A percentile compares a stretch with the other conserved stretches of the same genome.
Conservation (phyloP, 768 basidiomycete genomes). For the Termitomyces sp. region DNA sequence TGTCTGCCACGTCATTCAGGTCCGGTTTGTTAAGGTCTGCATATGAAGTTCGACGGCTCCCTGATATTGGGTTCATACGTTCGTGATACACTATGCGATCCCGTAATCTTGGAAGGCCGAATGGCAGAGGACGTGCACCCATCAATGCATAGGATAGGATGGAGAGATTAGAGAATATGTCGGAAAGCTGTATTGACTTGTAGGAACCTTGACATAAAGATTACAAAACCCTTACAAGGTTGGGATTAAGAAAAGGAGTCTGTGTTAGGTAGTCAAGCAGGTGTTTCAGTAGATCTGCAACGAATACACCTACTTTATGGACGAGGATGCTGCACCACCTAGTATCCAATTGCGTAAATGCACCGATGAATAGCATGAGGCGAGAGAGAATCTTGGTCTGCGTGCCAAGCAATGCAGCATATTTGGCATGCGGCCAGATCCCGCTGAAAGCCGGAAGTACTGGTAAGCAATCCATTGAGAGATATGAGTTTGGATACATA, state of each 20-base stretch:
- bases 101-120: slow-evolving; percentile 33
- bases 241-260: slow-evolving; percentile 43
- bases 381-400: slow-evolving; percentile 29
- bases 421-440: slow-evolving; percentile 36
- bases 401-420: slow-evolving; percentile 24
- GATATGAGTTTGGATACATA: slow-evolving; percentile 16
- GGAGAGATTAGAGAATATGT: slow-evolving; percentile 36
- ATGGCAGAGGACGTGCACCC: slow-evolving; percentile 30
- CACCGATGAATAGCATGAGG: slow-evolving; percentile 31
- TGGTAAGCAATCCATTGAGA: background rate
- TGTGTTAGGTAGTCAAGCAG: slow-evolving; percentile 9
- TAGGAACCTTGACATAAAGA: background rate
- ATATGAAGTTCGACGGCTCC: slow-evolving; percentile 2
- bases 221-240: slow-evolving; percentile 26
- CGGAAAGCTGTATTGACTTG: slow-evolving; percentile 29
- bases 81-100: slow-evolving; percentile 42
- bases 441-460: slow-evolving; percentile 22
- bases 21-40: background rate
- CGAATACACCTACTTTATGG: slow-evolving; percentile 25
- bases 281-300: background rate
- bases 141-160: slow-evolving; percentile 33
- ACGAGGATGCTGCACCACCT: slow-evolving; percentile 41
- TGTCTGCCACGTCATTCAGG: slow-evolving; percentile 22
- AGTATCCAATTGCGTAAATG: slow-evolving; percentile 34
- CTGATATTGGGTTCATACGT: slow-evolving; percentile 16